phyloP scores from a whole-genome alignment of 495 filamentous ascomycete species.

The Pseudoneurospora amorphoporcata region DNA sequence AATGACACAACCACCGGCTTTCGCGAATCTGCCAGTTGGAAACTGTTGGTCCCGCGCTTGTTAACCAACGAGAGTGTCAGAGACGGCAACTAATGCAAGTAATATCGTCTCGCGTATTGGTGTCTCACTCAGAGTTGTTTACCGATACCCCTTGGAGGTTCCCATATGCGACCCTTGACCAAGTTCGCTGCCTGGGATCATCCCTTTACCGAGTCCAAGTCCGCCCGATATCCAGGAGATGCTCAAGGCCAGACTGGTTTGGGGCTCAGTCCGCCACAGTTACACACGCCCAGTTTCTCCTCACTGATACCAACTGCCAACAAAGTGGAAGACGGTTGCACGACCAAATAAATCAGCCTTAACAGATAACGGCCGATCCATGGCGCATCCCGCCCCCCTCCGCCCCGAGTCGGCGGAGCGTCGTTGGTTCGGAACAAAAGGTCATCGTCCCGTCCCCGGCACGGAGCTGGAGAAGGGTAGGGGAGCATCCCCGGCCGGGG shows the following conservation, averaged over 20 bases:
- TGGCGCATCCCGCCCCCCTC: background rate
- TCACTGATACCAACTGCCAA: background rate
- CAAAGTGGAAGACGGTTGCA: background rate
- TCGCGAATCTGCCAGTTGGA: background rate
- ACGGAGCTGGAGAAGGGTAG: background rate
- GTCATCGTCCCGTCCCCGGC: background rate
- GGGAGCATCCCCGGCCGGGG: background rate
- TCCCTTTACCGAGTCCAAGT: background rate
- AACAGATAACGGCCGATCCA: background rate
- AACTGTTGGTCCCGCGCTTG: background rate
- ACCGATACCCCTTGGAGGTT: background rate
- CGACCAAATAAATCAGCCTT: background rate
- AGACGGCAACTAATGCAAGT: background rate
- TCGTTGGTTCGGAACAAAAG: background rate
- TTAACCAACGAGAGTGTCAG: background rate
- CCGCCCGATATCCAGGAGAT: background rate
- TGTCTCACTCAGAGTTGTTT: background rate
- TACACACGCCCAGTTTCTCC: background rate
- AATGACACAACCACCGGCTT: background rate
- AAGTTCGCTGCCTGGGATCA: background rate
- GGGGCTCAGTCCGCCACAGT: background rate
- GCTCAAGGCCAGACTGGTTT: background rate
- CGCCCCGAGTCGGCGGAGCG: background rate
- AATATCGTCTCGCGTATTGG: background rate
- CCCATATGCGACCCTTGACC: background rate